Evolutionary conservation across 371 early-diverging fungal species (phyloP).

Genomic region (Haplosporangium sp.): DNA sequence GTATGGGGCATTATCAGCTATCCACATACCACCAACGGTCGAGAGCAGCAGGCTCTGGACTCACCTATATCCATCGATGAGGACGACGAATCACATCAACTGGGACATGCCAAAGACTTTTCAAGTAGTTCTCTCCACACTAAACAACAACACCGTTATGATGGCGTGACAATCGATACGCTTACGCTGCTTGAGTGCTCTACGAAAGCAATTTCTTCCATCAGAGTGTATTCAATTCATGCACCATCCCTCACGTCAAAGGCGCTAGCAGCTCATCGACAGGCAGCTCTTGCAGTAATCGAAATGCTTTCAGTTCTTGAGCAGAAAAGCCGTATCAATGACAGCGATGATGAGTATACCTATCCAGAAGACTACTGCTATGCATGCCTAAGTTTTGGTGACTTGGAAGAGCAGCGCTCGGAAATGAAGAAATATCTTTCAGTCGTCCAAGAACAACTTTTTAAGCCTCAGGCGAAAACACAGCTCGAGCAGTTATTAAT

Average conservation of each 20-base stretch:
- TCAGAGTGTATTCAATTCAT: slow-evolving; percentile 56
- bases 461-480: slow-evolving; percentile 41
- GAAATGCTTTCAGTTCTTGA: slow-evolving; percentile 57
- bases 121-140: slow-evolving; percentile 27
- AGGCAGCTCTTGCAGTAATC: slow-evolving; percentile 49
- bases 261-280: slow-evolving; percentile 44
- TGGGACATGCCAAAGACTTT: slow-evolving; percentile 34
- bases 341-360: slow-evolving; percentile 15
- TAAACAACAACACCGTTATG: slow-evolving; percentile 28
- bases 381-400: slow-evolving; percentile 37
- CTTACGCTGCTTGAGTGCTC: slow-evolving; percentile 51
- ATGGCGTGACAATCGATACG: slow-evolving; percentile 43
- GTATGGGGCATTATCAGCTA: slow-evolving; percentile 56
- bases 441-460: slow-evolving; percentile 52
- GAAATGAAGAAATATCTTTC: slow-evolving; percentile 53
- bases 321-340: slow-evolving; percentile 38
- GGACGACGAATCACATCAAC: slow-evolving; percentile 19
- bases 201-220: slow-evolving; percentile 56
- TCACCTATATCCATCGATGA: slow-evolving; percentile 35
- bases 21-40: slow-evolving; percentile 27
- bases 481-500: slow-evolving; percentile 26
- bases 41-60: slow-evolving; percentile 25
- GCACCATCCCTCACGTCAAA: slow-evolving; percentile 40
- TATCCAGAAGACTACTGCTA: slow-evolving; percentile 52
- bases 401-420: slow-evolving; percentile 41